phyloP scores from a whole-genome alignment of 805 yeast species.

The Hanseniaspora guilliermondii region DNA sequence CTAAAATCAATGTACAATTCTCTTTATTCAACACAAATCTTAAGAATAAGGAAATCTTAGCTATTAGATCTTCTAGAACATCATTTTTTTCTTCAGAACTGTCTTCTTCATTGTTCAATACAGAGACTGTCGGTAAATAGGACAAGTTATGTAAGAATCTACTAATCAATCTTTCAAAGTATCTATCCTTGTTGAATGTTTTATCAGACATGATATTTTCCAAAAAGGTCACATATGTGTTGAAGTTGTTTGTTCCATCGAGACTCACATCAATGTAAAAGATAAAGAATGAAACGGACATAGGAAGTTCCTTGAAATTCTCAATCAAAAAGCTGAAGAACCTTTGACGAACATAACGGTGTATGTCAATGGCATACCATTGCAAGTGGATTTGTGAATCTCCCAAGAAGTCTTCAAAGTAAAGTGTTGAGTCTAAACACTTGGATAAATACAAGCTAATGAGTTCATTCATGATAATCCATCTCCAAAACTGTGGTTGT shows the following conservation, averaged over 20 bases:
- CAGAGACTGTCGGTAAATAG: conserved; percentile 4
- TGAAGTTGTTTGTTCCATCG: background rate
- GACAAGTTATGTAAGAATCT: conserved; percentile 11
- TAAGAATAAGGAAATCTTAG: conserved; percentile 2
- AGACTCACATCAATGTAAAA: background rate
- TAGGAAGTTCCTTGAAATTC: conserved; percentile 5
- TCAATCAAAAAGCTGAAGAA: conserved; percentile 8
- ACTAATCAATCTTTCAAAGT: conserved; percentile 11
- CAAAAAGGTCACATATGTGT: background rate
- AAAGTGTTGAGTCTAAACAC: background rate
- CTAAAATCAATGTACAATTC: conserved; percentile 4
- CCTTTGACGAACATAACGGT: background rate
- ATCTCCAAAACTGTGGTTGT: conserved; percentile 6
- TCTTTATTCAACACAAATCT: conserved; percentile 3
- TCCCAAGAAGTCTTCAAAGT: conserved; percentile 9
- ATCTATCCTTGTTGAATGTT: background rate
- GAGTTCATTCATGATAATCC: conserved; percentile 1
- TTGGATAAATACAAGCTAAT: background rate
- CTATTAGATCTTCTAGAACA: background rate
- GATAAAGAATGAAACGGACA: conserved; percentile 9
- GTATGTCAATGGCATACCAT: conserved; percentile 11
- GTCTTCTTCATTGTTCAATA: background rate
- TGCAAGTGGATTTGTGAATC: conserved; percentile 1
- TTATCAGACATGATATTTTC: background rate
- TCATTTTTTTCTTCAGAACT: background rate